Evolutionary conservation across 331 rosid genomes (phyloP).

Genomic region (Saraca asoca): DNA sequence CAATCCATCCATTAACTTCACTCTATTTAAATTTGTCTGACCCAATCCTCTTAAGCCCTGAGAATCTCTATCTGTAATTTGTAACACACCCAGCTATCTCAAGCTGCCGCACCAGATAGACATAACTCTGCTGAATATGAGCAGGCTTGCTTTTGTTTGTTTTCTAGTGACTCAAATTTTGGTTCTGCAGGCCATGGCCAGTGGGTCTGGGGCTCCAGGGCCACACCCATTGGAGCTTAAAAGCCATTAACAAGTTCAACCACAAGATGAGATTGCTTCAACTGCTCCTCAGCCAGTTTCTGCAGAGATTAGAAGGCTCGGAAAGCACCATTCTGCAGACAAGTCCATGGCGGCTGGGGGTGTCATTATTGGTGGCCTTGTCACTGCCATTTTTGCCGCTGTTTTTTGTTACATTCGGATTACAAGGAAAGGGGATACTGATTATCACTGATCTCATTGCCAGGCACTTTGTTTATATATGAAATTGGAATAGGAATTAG

Average conservation of each 20-base stretch:
- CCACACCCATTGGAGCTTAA: conserved; percentile 35
- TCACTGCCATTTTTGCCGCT: conserved; percentile 75
- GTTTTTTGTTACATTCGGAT: conserved; percentile 86
- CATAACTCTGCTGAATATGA: conserved; percentile 37
- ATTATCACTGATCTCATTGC: conserved; percentile 27
- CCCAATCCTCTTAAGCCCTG: conserved; percentile 6
- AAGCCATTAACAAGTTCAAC: conserved; percentile 18
- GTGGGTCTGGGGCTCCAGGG: conserved; percentile 36
- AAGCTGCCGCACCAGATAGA: background rate
- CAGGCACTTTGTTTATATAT: background rate
- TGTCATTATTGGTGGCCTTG: conserved; percentile 83
- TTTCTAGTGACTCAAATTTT: conserved; percentile 44
- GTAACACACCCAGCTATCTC: background rate
- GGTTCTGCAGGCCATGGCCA: conserved; percentile 43
- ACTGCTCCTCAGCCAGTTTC: conserved; percentile 30
- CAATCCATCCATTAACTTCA: too few species aligned
- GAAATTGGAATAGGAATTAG: too few species aligned
- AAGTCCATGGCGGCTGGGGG: conserved; percentile 89
- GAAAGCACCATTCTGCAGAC: conserved; percentile 59
- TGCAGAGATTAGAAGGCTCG: conserved; percentile 56
- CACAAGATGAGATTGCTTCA: conserved; percentile 17
- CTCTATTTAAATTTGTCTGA: too few species aligned
- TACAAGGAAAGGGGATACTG: conserved; percentile 55
- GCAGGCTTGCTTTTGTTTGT: conserved; percentile 43
- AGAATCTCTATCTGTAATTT: background rate